Evolutionary conservation across 768 basidiomycete species (phyloP), one percentile per base, ranked within the genome.

Genomic region (Leccinum fibrillosum): DNA sequence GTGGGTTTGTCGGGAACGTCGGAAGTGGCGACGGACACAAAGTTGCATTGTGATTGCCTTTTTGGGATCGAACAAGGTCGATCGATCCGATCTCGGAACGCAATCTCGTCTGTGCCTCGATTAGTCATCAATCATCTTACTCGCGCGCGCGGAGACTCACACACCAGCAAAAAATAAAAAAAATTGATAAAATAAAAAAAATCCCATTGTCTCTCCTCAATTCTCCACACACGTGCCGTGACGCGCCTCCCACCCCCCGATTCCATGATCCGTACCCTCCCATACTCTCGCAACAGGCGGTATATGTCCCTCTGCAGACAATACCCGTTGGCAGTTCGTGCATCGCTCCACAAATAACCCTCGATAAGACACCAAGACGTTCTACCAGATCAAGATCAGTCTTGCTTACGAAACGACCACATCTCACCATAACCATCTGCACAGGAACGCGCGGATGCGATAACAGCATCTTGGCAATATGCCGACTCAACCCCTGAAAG

Each of bases 201-300:
- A 44, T 12, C 11, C 19, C 39, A 39, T 39, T 6, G 19, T 15
- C 3, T 49, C n/a, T 49, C n/a, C 39, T 62, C 66, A 70, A 56
- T 53, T 51, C 53, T 69, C 66, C 61, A 70, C 60, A 66, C 81
- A 82, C 2, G 71, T 72, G 35, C 78, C 74, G 72, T 89, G 88
- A 57, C 80, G 75, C 3, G 79, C 74, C 60, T 77, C 76, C 85
- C 85, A 85, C 2, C 64, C 64, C 7, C 75, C 76, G 12, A 63
- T 55, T 15, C 57, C 73, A 64, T 69, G 64, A 44, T 59, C 64
- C 59, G 47, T 61, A 17, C 23, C 47, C 23, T 21, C 73, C 82
- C 82, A 87, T 26, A 81, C 65, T 47, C 88, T 80, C 30, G 83
- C 85, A 3, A 90, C 86, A 0, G 88, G 85, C 1, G 89, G 90